Evolutionary conservation across 2,329 filamentous ascomycete species (phyloP).

Genomic region (Cladosporium sp.): DNA sequence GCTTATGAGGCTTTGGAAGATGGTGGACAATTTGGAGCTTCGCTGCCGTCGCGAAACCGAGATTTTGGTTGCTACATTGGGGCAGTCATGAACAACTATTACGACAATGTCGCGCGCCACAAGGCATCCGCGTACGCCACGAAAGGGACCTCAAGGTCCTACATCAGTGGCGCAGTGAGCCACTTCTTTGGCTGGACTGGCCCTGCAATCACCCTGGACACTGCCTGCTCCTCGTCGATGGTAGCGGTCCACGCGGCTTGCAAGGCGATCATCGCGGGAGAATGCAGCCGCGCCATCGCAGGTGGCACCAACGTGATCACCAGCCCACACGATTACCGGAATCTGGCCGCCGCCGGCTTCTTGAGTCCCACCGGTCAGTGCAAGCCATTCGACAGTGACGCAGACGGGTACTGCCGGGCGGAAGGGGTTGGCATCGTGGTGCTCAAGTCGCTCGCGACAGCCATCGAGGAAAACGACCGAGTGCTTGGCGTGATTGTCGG

Average conservation of each 20-base stretch:
- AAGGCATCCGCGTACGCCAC: no score
- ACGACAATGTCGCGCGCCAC: no score
- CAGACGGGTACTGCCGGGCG: slow-evolving; percentile 47
- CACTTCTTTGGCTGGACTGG: slow-evolving; percentile 36
- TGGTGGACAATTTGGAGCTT: no score
- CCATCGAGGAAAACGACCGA: slow-evolving; percentile 40
- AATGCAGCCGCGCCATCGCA: slow-evolving; percentile 17
- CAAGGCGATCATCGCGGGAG: slow-evolving; percentile 24
- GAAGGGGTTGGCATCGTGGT: slow-evolving; percentile 48
- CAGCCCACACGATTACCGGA: slow-evolving; percentile 20
- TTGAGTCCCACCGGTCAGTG: slow-evolving; percentile 27
- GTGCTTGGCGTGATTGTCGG: slow-evolving; percentile 32
- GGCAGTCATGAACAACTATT: no score
- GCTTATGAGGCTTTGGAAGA: no score
- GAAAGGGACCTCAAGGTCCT: no score
- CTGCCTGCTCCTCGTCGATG: slow-evolving; percentile 41
- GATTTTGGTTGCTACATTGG: no score
- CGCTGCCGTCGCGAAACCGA: no score
- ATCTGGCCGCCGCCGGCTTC: slow-evolving; percentile 25
- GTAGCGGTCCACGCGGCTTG: slow-evolving; percentile 30
- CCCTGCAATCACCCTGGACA: slow-evolving; percentile 41
- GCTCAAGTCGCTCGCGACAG: slow-evolving; percentile 44
- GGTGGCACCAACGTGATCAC: slow-evolving; percentile 24
- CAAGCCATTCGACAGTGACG: slow-evolving; percentile 30
- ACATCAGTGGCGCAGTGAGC: not conserved